Conservation (phyloP, 306 rosid species). For the Cucurbita moschata region DNA sequence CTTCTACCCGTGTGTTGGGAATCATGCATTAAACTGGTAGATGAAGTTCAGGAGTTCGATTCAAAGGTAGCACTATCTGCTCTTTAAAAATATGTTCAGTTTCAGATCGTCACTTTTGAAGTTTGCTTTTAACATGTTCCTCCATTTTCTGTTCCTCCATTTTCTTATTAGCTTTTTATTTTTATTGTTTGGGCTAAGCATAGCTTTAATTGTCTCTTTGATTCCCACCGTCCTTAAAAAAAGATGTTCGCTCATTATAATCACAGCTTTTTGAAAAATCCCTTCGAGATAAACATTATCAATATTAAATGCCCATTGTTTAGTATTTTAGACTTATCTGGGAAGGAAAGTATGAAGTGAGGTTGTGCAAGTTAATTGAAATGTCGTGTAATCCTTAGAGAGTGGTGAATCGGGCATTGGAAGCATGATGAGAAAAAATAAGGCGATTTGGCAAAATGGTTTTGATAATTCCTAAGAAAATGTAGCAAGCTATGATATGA, state of each 20-base stretch:
- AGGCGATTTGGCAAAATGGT: no score
- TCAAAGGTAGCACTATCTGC: constrained; percentile 54
- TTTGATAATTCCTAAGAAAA: no score
- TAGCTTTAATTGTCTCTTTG: neutral
- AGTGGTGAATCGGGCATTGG: no score
- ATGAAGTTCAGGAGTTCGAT: constrained; percentile 88
- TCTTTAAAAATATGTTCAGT: neutral
- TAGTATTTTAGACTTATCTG: no score
- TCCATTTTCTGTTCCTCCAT: neutral
- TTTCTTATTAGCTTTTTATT: neutral
- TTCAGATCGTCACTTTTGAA: neutral
- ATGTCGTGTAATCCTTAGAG: no score
- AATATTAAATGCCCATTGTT: no score
- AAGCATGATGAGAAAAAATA: no score
- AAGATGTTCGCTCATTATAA: neutral
- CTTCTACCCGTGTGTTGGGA: constrained; percentile 91
- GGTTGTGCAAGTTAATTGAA: no score
- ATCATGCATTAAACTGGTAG: constrained; percentile 72
- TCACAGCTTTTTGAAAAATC: neutral
- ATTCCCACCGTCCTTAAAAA: neutral
- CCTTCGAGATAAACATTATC: neutral
- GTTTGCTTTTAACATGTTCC: neutral
- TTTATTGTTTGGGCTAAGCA: neutral
- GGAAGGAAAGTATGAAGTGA: no score
- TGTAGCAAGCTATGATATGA: no score